Evolutionary conservation across 192 early-diverging fungal species (phyloP), one percentile per base, ranked within the genome.

Genomic region (Podila epigama): DNA sequence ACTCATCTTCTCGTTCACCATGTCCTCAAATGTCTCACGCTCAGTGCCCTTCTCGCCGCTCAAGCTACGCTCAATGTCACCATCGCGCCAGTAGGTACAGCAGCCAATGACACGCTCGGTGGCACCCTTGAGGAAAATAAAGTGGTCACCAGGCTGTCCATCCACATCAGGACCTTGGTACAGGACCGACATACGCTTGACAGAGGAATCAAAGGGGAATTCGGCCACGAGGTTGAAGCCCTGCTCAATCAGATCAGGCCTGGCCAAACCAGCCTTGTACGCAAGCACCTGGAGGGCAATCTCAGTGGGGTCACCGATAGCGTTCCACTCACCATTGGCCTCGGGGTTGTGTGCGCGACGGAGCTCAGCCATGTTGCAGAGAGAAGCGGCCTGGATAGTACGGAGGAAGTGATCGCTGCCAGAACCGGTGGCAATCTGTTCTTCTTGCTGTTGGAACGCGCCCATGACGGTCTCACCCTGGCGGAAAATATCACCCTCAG

Each of bases 181-280:
- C 1, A 96, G 69, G 10, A 94, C 92, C 83, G 89, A 91, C 96
- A 98, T 98, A 27, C 95, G 88, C 77, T 98, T 98, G 35, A 90
- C 82, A 32, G 66, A 63, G 1, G 90, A 90, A 64, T 92, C 90
- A 58, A 92, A 92, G 22, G 88, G 86, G 66, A 81, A 89, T 79
- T 92, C 90, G 67, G 81, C 78, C 15, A 88, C 40, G 5, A 88
- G 59, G 9, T 54, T 72, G 83, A 86, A 89, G 6, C 71, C 55
- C 63, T 72, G 51, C 56, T 69, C 60, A 48, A 55, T 60, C 69
- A 96, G 87, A 73, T 64, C 75, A 2, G 89, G 89, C 54, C 93
- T 90, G 37, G 89, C 86, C 78, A 93, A 88, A 0, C 89, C 84
- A 29, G 89, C 79, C 65, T 96, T 95, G 56, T 89, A 79, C 0